phyloP scores from a whole-genome alignment of 495 filamentous ascomycete genomes.

The Astrocystis sublimbata region DNA sequence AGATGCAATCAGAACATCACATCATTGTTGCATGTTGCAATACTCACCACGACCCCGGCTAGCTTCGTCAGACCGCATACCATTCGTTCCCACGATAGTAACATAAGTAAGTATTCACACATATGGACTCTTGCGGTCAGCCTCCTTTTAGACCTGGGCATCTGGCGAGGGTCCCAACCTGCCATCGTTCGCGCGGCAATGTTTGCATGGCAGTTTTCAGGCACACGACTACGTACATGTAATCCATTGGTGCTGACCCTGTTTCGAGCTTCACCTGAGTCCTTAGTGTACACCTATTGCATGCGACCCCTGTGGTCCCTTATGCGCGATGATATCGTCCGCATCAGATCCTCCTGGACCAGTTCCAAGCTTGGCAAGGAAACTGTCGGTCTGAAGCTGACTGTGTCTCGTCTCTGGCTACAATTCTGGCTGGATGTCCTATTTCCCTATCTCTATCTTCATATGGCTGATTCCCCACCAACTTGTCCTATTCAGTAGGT shows the following conservation, averaged over 20 bases:
- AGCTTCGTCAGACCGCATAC: background rate
- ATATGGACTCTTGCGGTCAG: slow-evolving; percentile 13
- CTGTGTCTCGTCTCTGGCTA: slow-evolving; percentile 17
- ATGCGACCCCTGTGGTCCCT: slow-evolving; percentile 6
- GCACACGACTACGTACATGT: background rate
- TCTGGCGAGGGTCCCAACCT: background rate
- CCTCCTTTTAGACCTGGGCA: slow-evolving; percentile 10
- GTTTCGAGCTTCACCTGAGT: slow-evolving; percentile 14
- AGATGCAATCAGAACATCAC: slow-evolving; percentile 11
- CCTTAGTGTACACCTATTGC: background rate
- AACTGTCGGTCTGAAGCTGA: slow-evolving; percentile 18
- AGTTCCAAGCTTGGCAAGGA: slow-evolving; percentile 10
- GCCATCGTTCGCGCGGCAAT: background rate
- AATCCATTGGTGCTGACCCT: slow-evolving; percentile 7
- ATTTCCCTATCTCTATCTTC: slow-evolving; percentile 15
- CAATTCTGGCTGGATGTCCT: background rate
- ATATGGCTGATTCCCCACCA: slow-evolving; percentile 5
- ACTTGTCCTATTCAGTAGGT: too few relatives aligned
- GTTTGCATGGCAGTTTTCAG: slow-evolving; percentile 4
- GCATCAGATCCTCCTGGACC: slow-evolving; percentile 14
- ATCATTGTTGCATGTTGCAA: slow-evolving; percentile 16
- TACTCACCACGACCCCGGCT: slow-evolving; percentile 12
- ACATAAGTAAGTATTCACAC: too few relatives aligned
- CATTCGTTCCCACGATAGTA: slow-evolving; percentile 8
- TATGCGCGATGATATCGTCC: slow-evolving; percentile 15